phyloP scores from a whole-genome alignment of 345 rosid genomes.

The Eucalyptus sp. region DNA sequence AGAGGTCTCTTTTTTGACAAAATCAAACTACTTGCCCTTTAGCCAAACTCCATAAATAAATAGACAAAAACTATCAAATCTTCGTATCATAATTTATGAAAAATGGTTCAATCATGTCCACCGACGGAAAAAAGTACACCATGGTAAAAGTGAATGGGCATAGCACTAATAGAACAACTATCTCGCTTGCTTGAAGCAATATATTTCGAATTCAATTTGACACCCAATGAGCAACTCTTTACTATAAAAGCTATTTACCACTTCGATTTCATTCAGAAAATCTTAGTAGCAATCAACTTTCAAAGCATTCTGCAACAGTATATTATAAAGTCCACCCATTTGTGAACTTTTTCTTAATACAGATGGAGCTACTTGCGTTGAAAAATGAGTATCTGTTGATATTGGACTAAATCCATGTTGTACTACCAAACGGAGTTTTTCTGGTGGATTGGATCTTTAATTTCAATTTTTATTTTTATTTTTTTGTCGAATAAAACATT shows the following conservation, averaged over 20 bases:
- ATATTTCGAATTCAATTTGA: not conserved
- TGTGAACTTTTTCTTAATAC: not conserved
- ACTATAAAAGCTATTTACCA: not conserved
- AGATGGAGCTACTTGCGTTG: not conserved
- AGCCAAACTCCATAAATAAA: no score
- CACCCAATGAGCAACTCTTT: not conserved
- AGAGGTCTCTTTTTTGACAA: rapidly evolving
- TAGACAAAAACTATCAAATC: not conserved
- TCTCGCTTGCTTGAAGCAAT: not conserved
- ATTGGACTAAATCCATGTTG: not conserved
- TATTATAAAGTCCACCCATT: not conserved
- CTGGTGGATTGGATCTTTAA: not conserved
- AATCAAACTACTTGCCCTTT: no score
- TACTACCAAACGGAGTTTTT: no score
- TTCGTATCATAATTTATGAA: rapidly evolving
- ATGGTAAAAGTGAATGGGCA: not conserved
- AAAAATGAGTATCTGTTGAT: rapidly evolving
- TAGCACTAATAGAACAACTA: not conserved
- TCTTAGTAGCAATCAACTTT: not conserved
- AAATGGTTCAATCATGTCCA: not conserved
- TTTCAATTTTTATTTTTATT: no score
- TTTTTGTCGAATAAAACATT: no score
- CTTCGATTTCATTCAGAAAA: not conserved
- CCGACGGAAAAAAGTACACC: rapidly evolving
- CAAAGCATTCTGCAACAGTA: not conserved